Evolutionary conservation across 805 yeast genomes (phyloP), one percentile per base, ranked within the genome.

Genomic region (Naumovozyma dairenensis): DNA sequence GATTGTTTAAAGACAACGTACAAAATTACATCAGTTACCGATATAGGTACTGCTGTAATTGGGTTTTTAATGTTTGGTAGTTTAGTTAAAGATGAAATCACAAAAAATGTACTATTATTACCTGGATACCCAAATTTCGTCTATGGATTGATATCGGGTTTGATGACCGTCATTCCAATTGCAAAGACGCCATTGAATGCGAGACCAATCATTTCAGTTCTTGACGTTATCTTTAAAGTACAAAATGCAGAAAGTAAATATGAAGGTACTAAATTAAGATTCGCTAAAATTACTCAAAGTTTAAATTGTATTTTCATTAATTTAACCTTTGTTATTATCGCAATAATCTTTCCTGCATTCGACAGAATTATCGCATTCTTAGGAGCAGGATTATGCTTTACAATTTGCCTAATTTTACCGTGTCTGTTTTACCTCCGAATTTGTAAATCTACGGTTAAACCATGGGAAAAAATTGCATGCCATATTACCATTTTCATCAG

Each of bases 181-280:
- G 83, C 95, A 2, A 86, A 86, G 49, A 70, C 85, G 1, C 94
- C 96, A 1, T 65, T 85, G 26, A 79, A 78, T 44, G 82, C 87
- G 9, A 74, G 85, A 48, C 96, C 96, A 0, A 75, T 86, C 19
- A 72, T 82, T 21, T 67, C 87, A 1, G 74, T 85, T 1, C 49
- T 80, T 25, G 93, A 82, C 46, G 57, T 66, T 8, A 35, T 75
- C n/a, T 55, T 72, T 21, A 36, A 56, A 17, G 50, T 54, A n/a
- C 52, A 46, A 13, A 46, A 40, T 13, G 37, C 50, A 0, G 46
- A 46, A 12, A 32, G 28, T 9, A 48, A 51, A 28, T 53, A 37
- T 8, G 37, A 29, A 15, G 46, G 43, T 35, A 19, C 21, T 27
- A 32, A 33, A 37, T 31, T 49, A 36, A 38, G 28, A 31, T 16